phyloP scores from a whole-genome alignment of 768 basidiomycete species.

The Ramaria sp. region DNA sequence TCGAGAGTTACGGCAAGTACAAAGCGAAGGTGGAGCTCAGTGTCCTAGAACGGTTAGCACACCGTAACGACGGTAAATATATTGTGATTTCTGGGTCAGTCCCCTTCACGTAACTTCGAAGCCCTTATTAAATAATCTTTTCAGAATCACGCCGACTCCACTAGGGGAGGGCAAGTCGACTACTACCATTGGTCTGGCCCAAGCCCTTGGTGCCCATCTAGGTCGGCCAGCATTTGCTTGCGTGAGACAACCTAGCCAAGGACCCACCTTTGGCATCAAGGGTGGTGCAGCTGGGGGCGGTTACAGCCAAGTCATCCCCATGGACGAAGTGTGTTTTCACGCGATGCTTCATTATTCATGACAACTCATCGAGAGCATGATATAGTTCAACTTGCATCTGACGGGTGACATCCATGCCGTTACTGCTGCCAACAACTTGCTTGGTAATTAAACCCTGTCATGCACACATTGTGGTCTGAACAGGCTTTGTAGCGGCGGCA shows the following conservation, averaged over 20 bases:
- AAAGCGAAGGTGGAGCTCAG: slow-evolving; percentile 95
- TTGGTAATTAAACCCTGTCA: slow-evolving; percentile 40
- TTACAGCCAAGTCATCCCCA: slow-evolving; percentile 97
- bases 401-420: slow-evolving; percentile 98
- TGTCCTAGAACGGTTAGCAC: slow-evolving; percentile 72
- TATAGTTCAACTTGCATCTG: slow-evolving; percentile 86
- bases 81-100: slow-evolving; percentile 85
- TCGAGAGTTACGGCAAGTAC: slow-evolving; percentile 91
- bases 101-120: slow-evolving; percentile 8
- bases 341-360: background rate
- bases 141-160: slow-evolving; percentile 89
- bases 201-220: slow-evolving; percentile 91
- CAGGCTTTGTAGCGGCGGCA: slow-evolving; percentile 60
- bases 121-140: background rate
- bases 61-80: slow-evolving; percentile 90
- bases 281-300: slow-evolving; percentile 98
- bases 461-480: background rate
- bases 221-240: slow-evolving; percentile 91
- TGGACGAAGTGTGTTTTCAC: slow-evolving; percentile 69
- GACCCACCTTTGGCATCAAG: slow-evolving; percentile 98
- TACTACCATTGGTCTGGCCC: slow-evolving; percentile 92
- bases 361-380: background rate
- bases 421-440: slow-evolving; percentile 92
- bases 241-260: slow-evolving; percentile 96
- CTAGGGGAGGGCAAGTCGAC: slow-evolving; percentile 98